phyloP scores from a whole-genome alignment of 2,329 filamentous ascomycete species.

The Nigrospora sphaerica region DNA sequence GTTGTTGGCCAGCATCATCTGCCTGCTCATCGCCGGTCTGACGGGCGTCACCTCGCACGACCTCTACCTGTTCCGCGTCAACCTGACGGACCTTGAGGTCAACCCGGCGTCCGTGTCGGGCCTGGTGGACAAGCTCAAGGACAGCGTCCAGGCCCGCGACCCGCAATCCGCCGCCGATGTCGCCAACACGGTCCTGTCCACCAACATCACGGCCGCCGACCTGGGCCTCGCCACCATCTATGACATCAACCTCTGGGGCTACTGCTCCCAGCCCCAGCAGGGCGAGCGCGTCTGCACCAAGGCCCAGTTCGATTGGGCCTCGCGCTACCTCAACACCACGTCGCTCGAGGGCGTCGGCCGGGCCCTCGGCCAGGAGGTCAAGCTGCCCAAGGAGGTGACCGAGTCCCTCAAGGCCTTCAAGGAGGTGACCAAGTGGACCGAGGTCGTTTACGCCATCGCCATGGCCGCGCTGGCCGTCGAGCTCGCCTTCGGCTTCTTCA shows the following conservation, averaged over 20 bases:
- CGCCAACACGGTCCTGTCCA: conserved; percentile 4
- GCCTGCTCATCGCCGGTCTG: conserved; percentile 51
- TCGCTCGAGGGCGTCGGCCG: conserved; percentile 47
- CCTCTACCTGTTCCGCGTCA: conserved; percentile 53
- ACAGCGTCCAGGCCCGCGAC: neutral
- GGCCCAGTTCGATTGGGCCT: conserved; percentile 69
- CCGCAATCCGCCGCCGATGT: conserved; percentile 6
- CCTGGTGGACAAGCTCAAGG: conserved; percentile 5
- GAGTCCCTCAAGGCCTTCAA: conserved; percentile 66
- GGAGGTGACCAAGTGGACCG: conserved; percentile 72
- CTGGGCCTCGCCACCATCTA: conserved; percentile 69
- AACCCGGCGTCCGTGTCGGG: conserved; percentile 27
- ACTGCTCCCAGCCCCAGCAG: conserved; percentile 61
- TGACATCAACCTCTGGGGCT: conserved; percentile 78
- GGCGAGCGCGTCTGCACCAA: conserved; percentile 60
- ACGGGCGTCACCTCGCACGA: conserved; percentile 49
- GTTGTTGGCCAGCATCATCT: conserved; percentile 70
- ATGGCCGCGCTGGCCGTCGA: conserved; percentile 63
- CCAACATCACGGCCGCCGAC: conserved; percentile 49
- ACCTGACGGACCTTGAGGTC: conserved; percentile 54
- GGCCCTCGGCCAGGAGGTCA: conserved; percentile 44
- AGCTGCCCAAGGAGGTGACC: conserved; percentile 60
- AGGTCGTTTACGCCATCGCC: conserved; percentile 71
- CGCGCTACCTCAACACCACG: conserved; percentile 62
- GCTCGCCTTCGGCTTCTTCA: conserved; percentile 71